phyloP scores from a whole-genome alignment of 371 early-diverging fungal species.

The Syncephalis plumigaleata region DNA sequence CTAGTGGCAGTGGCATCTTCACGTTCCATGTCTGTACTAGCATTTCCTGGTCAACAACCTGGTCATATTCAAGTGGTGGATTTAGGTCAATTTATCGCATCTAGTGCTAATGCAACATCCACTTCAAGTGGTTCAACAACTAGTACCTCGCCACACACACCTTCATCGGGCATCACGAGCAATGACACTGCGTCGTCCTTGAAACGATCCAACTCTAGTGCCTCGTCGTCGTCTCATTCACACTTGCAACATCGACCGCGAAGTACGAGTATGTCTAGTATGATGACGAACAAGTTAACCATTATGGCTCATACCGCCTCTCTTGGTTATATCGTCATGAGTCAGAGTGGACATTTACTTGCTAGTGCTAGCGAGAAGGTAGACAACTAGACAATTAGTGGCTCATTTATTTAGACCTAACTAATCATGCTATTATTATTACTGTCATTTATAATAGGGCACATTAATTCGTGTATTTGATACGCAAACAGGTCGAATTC shows the following conservation, averaged over 20 bases:
- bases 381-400: background rate
- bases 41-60: conserved; percentile 55
- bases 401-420: background rate
- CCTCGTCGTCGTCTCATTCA: conserved; percentile 1
- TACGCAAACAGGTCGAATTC: conserved; percentile 45
- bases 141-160: no score
- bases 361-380: conserved; percentile 68
- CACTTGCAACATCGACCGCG: conserved; percentile 1
- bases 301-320: conserved; percentile 72
- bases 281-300: conserved; percentile 31
- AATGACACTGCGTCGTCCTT: no score
- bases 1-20: conserved; percentile 44
- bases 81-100: conserved; percentile 18
- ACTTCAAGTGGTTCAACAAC: background rate
- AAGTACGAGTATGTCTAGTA: conserved; percentile 14
- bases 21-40: conserved; percentile 38
- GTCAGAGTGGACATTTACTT: conserved; percentile 52
- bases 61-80: conserved; percentile 82
- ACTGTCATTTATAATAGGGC: conserved; percentile 19
- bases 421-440: background rate
- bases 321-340: conserved; percentile 58
- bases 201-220: background rate
- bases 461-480: conserved; percentile 85
- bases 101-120: background rate
- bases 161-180: no score